Evolutionary conservation across 495 filamentous ascomycete genomes (phyloP).

Genomic region (Podospora australis): DNA sequence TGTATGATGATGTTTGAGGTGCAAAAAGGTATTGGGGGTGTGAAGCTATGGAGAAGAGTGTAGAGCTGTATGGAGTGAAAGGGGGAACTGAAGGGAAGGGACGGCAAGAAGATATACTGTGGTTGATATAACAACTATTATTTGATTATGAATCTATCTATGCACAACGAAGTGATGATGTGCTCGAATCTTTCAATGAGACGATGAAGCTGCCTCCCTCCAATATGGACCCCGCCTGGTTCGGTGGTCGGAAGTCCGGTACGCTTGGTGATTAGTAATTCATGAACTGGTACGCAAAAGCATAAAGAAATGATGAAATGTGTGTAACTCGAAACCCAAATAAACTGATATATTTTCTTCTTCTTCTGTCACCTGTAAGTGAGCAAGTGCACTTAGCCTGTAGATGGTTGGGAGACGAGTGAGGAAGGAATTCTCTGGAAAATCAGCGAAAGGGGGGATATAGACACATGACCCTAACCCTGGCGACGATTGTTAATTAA

Average conservation of each 20-base stretch:
- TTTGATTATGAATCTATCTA: background rate
- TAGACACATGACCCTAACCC: no score
- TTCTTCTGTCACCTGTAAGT: no score
- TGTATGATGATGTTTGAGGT: no score
- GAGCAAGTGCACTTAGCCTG: no score
- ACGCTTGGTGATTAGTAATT: constrained; percentile 14
- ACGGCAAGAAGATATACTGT: no score
- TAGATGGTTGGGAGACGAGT: no score
- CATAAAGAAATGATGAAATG: constrained; percentile 7
- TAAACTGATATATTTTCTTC: no score
- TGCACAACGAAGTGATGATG: constrained; percentile 10
- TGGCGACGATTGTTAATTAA: no score
- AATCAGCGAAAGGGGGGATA: no score
- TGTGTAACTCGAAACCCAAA: background rate
- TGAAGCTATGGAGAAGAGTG: background rate
- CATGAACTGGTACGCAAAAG: background rate
- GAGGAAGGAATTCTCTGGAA: no score
- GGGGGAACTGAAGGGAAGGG: background rate
- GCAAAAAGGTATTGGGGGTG: background rate
- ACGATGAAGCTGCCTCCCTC: background rate
- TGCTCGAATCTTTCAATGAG: constrained; percentile 7
- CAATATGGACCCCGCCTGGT: constrained; percentile 8
- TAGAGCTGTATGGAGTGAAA: background rate
- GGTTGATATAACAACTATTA: no score
- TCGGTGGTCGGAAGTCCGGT: no score